Evolutionary conservation across 768 basidiomycete genomes (phyloP), one percentile per base, ranked within the genome.

Genomic region (Tylopilus cervinicoccineus): DNA sequence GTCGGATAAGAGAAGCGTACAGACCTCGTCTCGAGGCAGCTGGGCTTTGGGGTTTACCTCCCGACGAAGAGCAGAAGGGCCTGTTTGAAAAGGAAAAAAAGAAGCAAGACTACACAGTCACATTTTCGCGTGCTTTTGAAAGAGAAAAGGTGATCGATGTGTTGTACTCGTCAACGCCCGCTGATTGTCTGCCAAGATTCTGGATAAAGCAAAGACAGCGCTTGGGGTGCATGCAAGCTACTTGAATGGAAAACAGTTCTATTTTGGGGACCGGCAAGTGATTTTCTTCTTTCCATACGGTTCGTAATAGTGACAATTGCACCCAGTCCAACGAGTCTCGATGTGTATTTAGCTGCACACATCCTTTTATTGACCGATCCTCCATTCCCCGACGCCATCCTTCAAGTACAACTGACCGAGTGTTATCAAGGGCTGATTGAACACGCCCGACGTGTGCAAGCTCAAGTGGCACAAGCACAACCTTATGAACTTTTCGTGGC

Each of bases 341-440:
- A 92, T 52, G 62, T 85, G 20, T 61, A 80, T 31, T 67, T 90
- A 17, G 84, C 88, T 16, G 77, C 87, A 6, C 84, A 88, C 52
- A 70, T 84, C 23, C 72, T 88, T 27, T 70, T 88, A 27, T 67
- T 90, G 4, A 51, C 74, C 4, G 65, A 76, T 38, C 77, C 83
- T 6, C 76, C 79, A 31, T 83, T 82, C 47, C 81, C 85, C 1
- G 81, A 88, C 54, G 66, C 79, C 3, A 61, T 81, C 14, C 52
- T 91, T 8, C 72, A 76, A 58, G 70, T 72, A 51, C 72, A 86
- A 4, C 61, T 89, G 9, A 59, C 58, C 2, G 76, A 77, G 6
- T 74, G 76, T 4, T 88, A 82, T 60, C 76, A 84, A 1, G 60
- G 69, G 9, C 72, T 91, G 34, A 66, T 77, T 12, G 63, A 74